Evolutionary conservation across 345 rosid genomes (phyloP).

Genomic region (Corymbia maculata): DNA sequence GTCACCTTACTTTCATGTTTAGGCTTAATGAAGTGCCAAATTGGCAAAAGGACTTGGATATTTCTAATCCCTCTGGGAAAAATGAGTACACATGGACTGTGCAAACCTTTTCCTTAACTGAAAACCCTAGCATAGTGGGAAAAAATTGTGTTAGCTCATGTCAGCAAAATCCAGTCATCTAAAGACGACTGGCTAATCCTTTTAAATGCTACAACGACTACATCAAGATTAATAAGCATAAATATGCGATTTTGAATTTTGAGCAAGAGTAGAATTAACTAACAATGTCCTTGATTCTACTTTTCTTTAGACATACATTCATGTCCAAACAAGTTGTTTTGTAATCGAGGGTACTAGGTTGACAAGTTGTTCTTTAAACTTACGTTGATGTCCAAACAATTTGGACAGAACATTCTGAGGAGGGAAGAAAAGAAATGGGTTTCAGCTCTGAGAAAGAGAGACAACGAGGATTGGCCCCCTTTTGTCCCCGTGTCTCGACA

Average conservation of each 20-base stretch:
- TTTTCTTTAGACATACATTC: background rate
- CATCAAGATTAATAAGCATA: background rate
- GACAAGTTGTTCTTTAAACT: background rate
- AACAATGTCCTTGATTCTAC: background rate
- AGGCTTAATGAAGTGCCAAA: background rate
- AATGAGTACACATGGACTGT: background rate
- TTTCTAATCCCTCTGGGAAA: background rate
- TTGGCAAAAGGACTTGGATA: background rate
- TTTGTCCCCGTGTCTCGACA: background rate
- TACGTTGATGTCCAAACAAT: background rate
- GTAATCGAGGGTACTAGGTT: too few relatives aligned
- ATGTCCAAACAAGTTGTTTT: background rate
- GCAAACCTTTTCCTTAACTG: background rate
- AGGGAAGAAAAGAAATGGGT: background rate
- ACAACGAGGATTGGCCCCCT: background rate
- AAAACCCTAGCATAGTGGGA: too few relatives aligned
- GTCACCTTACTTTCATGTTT: background rate
- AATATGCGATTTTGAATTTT: background rate
- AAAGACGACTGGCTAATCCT: too few relatives aligned
- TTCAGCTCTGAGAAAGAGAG: too few relatives aligned
- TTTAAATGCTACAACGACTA: background rate
- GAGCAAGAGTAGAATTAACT: background rate
- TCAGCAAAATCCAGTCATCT: background rate
- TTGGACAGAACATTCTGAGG: background rate
- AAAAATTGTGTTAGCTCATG: background rate